Conservation (phyloP, 768 basidiomycete genomes). For the Pleurotus giganteus region DNA sequence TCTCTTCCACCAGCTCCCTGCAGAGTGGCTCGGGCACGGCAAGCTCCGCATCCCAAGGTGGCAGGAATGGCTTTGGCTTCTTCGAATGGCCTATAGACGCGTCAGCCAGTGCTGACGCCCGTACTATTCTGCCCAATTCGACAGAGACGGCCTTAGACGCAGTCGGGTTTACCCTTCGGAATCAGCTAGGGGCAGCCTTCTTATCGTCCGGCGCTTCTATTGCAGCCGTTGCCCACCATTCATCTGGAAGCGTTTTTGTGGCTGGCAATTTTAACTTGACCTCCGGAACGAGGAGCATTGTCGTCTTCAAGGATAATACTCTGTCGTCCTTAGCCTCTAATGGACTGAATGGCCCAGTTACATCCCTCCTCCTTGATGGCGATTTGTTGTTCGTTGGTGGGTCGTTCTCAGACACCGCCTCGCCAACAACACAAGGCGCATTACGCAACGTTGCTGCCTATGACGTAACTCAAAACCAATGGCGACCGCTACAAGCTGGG, state of each 20-base stretch:
- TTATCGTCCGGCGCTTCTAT: conserved; percentile 38
- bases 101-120: conserved; percentile 50
- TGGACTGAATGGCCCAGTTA: conserved; percentile 81
- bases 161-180: conserved; percentile 60
- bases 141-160: conserved; percentile 68
- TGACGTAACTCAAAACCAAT: conserved; percentile 59
- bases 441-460: conserved; percentile 69
- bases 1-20: conserved; percentile 40
- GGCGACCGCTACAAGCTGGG: conserved; percentile 71
- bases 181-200: conserved; percentile 50
- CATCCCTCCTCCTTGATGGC: conserved; percentile 59
- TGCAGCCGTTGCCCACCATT: conserved; percentile 59
- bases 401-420: conserved; percentile 69
- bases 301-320: conserved; percentile 60
- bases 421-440: conserved; percentile 47
- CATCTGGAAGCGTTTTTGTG: conserved; percentile 65
- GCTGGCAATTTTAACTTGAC: conserved; percentile 75
- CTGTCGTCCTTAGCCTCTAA: conserved; percentile 52
- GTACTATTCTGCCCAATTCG: conserved; percentile 59
- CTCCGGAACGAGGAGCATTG: conserved; percentile 67
- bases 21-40: conserved; percentile 22
- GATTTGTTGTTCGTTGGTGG: conserved; percentile 85
- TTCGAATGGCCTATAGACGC: conserved; percentile 79
- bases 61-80: conserved; percentile 71
- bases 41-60: conserved; percentile 26